These are phyloP conservation scores for Beauveria rudraprayagi DNA, from an alignment of 2,329 filamentous ascomycete genomes.

Conservation along the genomic window DNA sequence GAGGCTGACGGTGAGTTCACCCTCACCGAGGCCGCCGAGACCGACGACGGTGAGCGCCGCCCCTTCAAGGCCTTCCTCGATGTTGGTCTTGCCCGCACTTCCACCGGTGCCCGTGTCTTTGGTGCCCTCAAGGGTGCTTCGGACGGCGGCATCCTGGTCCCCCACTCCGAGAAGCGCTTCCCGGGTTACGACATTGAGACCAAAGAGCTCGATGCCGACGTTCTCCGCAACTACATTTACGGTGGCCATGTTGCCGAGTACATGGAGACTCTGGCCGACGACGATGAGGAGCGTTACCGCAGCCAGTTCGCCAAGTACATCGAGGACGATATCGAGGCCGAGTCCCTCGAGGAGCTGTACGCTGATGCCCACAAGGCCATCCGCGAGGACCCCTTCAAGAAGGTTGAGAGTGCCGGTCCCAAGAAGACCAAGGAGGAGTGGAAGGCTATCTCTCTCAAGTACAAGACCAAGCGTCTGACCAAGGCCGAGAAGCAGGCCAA, in stretches of 20 bases:
- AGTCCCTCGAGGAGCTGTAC: conserved; percentile 96
- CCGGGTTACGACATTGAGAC: conserved; percentile 94
- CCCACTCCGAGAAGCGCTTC: conserved; percentile 99
- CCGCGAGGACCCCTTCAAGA: conserved; percentile 97
- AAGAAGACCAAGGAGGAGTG: conserved; percentile 98
- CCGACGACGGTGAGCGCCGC: conserved; percentile 84
- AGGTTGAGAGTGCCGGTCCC: conserved; percentile 62
- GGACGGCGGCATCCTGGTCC: conserved; percentile 92
- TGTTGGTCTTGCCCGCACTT: conserved; percentile 94
- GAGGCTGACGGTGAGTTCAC: conserved; percentile 94
- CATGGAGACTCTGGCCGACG: conserved; percentile 99
- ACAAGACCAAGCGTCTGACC: conserved; percentile 66
- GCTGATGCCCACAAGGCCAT: conserved; percentile 90
- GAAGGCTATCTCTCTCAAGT: conserved; percentile 94
- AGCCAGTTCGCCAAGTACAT: conserved; percentile 97
- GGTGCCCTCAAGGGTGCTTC: conserved; percentile 99
- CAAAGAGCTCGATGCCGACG: conserved; percentile 97
- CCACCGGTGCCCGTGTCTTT: conserved; percentile 97
- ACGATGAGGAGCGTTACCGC: conserved; percentile 99
- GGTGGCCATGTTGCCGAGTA: conserved; percentile 98
- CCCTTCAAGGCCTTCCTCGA: conserved; percentile 99
- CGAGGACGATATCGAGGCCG: conserved; percentile 92
- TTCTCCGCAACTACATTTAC: conserved; percentile 98
- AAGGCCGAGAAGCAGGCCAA: conserved; percentile 75
- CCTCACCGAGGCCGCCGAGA: conserved; percentile 89